A percentile compares a stretch with the other conserved stretches of the same genome.
Evolutionary conservation across 2,329 filamentous ascomycete genomes (phyloP).

Genomic region (Colletotrichum costaricense): DNA sequence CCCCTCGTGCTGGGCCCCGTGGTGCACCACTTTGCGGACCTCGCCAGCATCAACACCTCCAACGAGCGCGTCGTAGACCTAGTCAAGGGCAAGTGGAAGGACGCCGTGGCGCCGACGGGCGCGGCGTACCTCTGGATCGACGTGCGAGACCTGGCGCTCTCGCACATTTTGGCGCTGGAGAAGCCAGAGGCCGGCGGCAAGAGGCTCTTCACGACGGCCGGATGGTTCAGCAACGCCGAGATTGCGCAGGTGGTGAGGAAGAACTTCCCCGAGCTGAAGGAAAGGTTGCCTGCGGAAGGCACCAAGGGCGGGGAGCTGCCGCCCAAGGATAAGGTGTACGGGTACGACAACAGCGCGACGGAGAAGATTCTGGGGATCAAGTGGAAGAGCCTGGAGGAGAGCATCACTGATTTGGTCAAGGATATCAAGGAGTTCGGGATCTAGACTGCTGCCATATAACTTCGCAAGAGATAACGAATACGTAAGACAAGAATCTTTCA

Average conservation of each 20-base stretch:
- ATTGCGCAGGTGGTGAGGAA: constrained; percentile 56
- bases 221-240: constrained; percentile 58
- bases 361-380: constrained; percentile 71
- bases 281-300: constrained; percentile 58
- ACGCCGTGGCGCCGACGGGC: constrained; percentile 53
- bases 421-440: constrained; percentile 43
- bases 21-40: constrained; percentile 34
- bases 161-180: constrained; percentile 65
- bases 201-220: constrained; percentile 61
- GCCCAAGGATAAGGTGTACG: constrained; percentile 56
- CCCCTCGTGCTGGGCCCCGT: constrained; percentile 55
- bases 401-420: constrained; percentile 69
- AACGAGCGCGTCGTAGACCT: constrained; percentile 63
- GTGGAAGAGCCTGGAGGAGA: constrained; percentile 71
- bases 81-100: constrained; percentile 62
- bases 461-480: too few species aligned
- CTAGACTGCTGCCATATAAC: constrained; percentile 1
- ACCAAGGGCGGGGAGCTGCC: constrained; percentile 55
- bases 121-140: constrained; percentile 62
- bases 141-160: constrained; percentile 65
- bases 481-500: too few species aligned
- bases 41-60: constrained; percentile 62
- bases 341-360: constrained; percentile 68
- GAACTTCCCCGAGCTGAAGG: constrained; percentile 62
- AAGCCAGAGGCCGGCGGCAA: constrained; percentile 58